Percentiles rank a stretch among this genome's conserved stretches.
Conservation (phyloP, 805 yeast species). For the Ogataea zsoltii region DNA sequence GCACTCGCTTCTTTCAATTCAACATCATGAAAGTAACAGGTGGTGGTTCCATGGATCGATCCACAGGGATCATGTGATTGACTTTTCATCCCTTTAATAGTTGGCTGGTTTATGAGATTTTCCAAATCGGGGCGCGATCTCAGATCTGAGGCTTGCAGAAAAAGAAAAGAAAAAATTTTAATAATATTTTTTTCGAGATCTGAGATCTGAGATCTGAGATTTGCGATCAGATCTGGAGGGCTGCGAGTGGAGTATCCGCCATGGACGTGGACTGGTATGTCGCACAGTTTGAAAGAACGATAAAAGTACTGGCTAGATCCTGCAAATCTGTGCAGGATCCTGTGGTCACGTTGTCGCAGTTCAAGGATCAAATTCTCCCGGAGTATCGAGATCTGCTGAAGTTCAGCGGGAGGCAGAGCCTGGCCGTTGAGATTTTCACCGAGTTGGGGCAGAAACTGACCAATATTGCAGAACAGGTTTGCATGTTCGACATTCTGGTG, state of each 20-base stretch:
- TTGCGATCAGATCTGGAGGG: background rate
- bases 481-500: constrained; percentile 28
- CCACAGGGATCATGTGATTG: too few relatives aligned
- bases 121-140: constrained; percentile 14
- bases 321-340: constrained; percentile 24
- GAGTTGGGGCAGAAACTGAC: constrained; percentile 6
- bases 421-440: constrained; percentile 18
- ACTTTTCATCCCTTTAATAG: background rate
- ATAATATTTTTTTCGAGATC: too few relatives aligned
- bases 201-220: background rate
- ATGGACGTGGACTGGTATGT: constrained; percentile 5
- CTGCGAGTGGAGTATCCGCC: constrained; percentile 1
- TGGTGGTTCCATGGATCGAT: too few relatives aligned
- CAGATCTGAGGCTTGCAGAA: constrained; percentile 1
- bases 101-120: constrained; percentile 16
- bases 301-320: constrained; percentile 19
- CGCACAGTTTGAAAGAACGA: constrained; percentile 4
- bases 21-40: too few relatives aligned
- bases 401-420: constrained; percentile 16
- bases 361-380: constrained; percentile 23
- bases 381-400: constrained; percentile 17
- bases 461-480: constrained; percentile 19
- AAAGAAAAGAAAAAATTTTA: background rate
- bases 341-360: constrained; percentile 21
- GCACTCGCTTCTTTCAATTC: too few relatives aligned